Percentiles rank a stretch among this genome's conserved stretches.
Conservation (phyloP, 371 early-diverging fungal genomes). For the Capillidium heterosporum region DNA sequence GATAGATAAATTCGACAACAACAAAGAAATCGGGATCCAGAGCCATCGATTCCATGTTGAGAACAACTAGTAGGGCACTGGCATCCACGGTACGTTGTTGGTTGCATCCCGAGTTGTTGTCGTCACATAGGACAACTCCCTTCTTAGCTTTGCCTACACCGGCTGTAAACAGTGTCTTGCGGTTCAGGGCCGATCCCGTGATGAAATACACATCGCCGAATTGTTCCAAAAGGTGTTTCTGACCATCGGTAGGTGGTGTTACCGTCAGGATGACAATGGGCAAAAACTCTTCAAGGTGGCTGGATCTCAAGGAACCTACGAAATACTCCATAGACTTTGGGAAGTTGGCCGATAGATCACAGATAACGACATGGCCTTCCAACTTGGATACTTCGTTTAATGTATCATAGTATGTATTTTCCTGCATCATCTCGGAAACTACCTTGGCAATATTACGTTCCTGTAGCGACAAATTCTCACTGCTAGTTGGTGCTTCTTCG, state of each 20-base stretch:
- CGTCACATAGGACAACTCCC: slow-evolving; percentile 32
- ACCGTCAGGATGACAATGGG: slow-evolving; percentile 38
- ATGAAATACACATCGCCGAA: slow-evolving; percentile 31
- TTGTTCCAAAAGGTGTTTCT: slow-evolving; percentile 16
- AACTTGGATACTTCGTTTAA: background rate
- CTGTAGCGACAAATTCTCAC: background rate
- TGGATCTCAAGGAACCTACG: background rate
- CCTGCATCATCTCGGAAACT: slow-evolving; percentile 3
- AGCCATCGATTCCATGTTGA: slow-evolving; percentile 46
- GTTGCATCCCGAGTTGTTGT: slow-evolving; percentile 5
- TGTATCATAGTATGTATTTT: background rate
- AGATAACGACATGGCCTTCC: slow-evolving; percentile 1
- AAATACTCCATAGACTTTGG: slow-evolving; percentile 5
- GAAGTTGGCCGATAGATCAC: slow-evolving; percentile 2
- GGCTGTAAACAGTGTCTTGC: slow-evolving; percentile 31
- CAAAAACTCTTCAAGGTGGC: background rate
- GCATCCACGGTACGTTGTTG: slow-evolving; percentile 29
- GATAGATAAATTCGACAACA: slow-evolving; percentile 41
- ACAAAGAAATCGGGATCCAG: slow-evolving; percentile 24
- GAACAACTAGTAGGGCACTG: slow-evolving; percentile 30
- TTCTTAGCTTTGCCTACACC: slow-evolving; percentile 24
- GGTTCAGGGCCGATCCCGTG: slow-evolving; percentile 29
- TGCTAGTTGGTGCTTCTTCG: background rate
- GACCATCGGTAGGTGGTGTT: slow-evolving; percentile 17
- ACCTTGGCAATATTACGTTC: slow-evolving; percentile 4